Evolutionary conservation across 2,329 filamentous ascomycete species (phyloP).

Genomic region (Triangularia verruculosa): DNA sequence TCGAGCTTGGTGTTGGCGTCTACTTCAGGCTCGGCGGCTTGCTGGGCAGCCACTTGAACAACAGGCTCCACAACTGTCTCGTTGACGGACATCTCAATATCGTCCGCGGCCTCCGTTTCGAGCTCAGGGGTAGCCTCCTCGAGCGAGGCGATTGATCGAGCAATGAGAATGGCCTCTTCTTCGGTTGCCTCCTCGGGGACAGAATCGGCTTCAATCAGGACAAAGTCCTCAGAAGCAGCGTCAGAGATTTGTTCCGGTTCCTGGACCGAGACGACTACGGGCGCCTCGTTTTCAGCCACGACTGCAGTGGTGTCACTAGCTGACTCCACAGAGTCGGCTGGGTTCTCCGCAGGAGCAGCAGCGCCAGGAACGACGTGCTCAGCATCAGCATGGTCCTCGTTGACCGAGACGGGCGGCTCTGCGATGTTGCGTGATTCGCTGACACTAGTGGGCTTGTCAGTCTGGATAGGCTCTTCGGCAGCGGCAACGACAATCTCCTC

Average conservation of each 20-base stretch:
- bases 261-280: neutral
- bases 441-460: neutral
- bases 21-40: neutral
- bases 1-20: neutral
- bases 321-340: neutral
- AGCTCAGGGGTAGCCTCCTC: neutral
- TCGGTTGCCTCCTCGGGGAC: slow-evolving; percentile 3
- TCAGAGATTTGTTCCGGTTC: slow-evolving; percentile 5
- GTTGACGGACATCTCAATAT: slow-evolving; percentile 9
- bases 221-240: slow-evolving; percentile 18
- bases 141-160: slow-evolving; percentile 8
- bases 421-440: neutral
- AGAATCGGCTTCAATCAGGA: slow-evolving; percentile 18
- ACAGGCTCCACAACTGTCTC: neutral
- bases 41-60: slow-evolving; percentile 29
- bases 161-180: slow-evolving; percentile 11
- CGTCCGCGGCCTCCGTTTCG: slow-evolving; percentile 8
- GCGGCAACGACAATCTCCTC: slow-evolving; percentile 17
- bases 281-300: neutral
- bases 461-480: slow-evolving; percentile 5
- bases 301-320: neutral
- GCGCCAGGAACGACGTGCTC: neutral
- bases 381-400: slow-evolving; percentile 8
- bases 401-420: slow-evolving; percentile 12
- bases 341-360: neutral